Evolutionary conservation across 2,329 filamentous ascomycete genomes (phyloP), one percentile per base, ranked within the genome.

Genomic region (Neofusicoccum laricinum): DNA sequence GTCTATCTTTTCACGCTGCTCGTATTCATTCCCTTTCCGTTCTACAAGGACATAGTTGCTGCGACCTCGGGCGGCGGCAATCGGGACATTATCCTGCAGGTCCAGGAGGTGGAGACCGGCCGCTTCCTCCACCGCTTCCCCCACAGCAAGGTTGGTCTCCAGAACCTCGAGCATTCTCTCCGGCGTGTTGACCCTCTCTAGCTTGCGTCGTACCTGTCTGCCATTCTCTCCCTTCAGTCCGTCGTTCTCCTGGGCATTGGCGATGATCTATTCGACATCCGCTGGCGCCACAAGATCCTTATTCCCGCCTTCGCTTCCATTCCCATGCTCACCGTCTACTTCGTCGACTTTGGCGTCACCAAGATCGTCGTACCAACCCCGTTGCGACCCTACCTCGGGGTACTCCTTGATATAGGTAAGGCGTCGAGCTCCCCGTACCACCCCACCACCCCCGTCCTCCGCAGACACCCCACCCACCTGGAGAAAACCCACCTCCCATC

Each of bases 231-330:
- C 6, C 86, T 99, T 41, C 93, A 97, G 79, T 91, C 89, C 50
- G 92, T 96, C 67, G 90, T 93, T 55, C 89, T 98, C 65, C 89
- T 99, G 38, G 95, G 95, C 63, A 89, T 99, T 66, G 91, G 92
- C 69, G 95, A 99, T 78, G 95, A 99, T 79, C 86, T 97, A 59
- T 97, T 99, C 78, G 95, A 99, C 77, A 97, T 99, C 73, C 88
- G 95, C 74, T 99, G 95, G 95, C 90, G 95, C 62, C 94, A 99
- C 84, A 99, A 99, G 81, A 93, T 97, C 79, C 91, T 97, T 82
- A 97, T 99, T 71, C 95, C 95, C 5, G 95, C 92, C 65, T 90
- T 99, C 71, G 93, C 93, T 64, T 90, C 92, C 51, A 92, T 98
- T 66, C 95, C 95, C 15, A 90, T 98, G 78, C 88, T 99, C 11